Conservation (phyloP, 2,329 filamentous ascomycete genomes). For the Xylariaceae sp. region DNA sequence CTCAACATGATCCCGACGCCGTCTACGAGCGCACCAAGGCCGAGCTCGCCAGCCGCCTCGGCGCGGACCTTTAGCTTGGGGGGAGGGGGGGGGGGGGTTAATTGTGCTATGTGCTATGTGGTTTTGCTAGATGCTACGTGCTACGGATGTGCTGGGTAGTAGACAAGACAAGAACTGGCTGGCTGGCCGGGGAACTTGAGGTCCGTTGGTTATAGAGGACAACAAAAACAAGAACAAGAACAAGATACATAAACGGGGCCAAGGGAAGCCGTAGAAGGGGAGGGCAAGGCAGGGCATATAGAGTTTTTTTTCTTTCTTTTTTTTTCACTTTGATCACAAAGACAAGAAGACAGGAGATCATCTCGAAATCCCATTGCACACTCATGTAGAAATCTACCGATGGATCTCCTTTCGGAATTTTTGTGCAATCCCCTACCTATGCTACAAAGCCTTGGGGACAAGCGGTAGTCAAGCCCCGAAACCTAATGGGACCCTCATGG, state of each 20-base stretch:
- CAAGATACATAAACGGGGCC: background rate
- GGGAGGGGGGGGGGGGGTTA: too few relatives aligned
- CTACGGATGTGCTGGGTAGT: too few relatives aligned
- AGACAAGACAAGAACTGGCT: background rate
- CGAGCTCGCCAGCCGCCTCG: slow-evolving; percentile 53
- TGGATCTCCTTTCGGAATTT: background rate
- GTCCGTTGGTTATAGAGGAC: background rate
- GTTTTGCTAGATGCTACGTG: background rate
- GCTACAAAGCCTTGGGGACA: background rate
- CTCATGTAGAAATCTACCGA: background rate
- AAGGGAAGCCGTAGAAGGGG: background rate
- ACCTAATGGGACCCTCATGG: background rate
- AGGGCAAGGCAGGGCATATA: background rate
- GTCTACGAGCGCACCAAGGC: slow-evolving; percentile 59
- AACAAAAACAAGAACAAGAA: background rate
- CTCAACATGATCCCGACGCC: slow-evolving; percentile 66
- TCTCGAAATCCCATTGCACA: background rate
- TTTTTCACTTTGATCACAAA: background rate
- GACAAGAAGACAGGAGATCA: background rate
- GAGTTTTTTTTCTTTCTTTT: too few relatives aligned
- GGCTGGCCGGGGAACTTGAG: background rate
- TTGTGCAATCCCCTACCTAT: background rate
- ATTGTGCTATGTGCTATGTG: too few relatives aligned
- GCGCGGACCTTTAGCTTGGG: slow-evolving; percentile 38
- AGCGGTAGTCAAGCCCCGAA: background rate